Percentiles rank a stretch among this genome's conserved stretches.
These are phyloP conservation scores for Thielaviopsis euricoi DNA, from an alignment of 2,329 filamentous ascomycete genomes.

Conservation along the genomic window DNA sequence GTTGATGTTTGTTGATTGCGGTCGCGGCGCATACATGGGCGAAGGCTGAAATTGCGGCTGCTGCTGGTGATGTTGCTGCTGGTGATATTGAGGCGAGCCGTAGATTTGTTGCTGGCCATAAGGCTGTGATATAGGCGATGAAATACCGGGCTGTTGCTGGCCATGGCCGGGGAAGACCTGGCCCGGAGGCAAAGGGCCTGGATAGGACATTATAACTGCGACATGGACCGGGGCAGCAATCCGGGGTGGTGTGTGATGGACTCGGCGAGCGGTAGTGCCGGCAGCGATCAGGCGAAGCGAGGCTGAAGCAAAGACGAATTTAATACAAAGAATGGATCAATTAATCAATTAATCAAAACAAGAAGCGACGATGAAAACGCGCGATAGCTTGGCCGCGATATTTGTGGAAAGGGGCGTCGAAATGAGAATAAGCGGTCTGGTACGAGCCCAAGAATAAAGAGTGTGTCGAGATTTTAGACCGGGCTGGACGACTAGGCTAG, in stretches of 20 bases:
- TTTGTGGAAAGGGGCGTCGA: not conserved
- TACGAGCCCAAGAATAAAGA: not conserved
- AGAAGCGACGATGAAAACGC: not conserved
- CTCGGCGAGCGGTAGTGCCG: too few relatives aligned
- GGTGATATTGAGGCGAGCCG: constrained; percentile 15
- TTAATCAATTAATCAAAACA: not conserved
- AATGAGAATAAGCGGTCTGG: not conserved
- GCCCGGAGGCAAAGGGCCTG: constrained; percentile 18
- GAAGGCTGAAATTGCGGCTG: constrained; percentile 16
- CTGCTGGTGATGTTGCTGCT: constrained; percentile 22
- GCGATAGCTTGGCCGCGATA: not conserved
- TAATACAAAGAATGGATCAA: not conserved
- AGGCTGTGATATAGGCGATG: constrained; percentile 14
- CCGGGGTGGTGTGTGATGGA: not conserved
- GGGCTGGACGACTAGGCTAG: not conserved
- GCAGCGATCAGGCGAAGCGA: not conserved
- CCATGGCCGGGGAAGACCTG: constrained; percentile 16
- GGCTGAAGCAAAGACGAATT: not conserved
- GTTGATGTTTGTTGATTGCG: constrained; percentile 14
- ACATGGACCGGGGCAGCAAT: constrained; percentile 10
- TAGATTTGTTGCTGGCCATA: constrained; percentile 12
- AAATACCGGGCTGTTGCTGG: constrained; percentile 14
- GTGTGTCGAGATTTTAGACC: not conserved
- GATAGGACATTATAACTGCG: constrained; percentile 22
- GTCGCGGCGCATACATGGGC: constrained; percentile 9